Evolutionary conservation across 2,329 filamentous ascomycete genomes (phyloP), one percentile per base, ranked within the genome.

Genomic region (Xylariaceae sp.): DNA sequence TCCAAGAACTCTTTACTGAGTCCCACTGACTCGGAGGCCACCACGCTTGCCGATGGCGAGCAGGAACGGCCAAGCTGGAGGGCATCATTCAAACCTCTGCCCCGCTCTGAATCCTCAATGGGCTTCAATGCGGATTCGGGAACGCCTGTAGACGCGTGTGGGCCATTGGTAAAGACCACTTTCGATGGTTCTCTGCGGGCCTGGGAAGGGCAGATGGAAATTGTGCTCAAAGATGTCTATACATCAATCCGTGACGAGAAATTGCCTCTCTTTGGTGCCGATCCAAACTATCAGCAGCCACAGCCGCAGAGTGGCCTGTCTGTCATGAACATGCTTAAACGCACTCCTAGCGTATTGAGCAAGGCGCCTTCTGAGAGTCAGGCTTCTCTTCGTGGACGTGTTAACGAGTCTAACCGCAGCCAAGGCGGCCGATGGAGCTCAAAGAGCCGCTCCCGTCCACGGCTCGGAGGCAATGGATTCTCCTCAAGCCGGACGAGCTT

Each of bases 401-500:
- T 85, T 10, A 75, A 83, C 21, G 89, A 95, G 62, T 66, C 72
- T 53, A 61, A 72, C 51, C 76, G 81, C 54, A 70, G 72, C 8
- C 75, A 67, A 56, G 83, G 85, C 0, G 86, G 86, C 44, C 81
- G 91, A 47, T 97, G 91, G 89, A 83, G 85, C 37, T 90, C 89
- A 30, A 96, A 96, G 74, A 92, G 89, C 65, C 85, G 93, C 47
- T 96, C 92, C 1, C 81, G 92, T 40, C 88, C 88, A 20, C 83
- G 89, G 23, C 87, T 94, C 58, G 87, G 88, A 33, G 82, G 84
- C 44, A 93, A 88, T 33, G 91, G 89, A 10, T 84, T 96, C 67
- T 92, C 89, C 20, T 97, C 93, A 0, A 97, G 92, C 68, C 85
- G 92, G 44, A 97, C 93, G 8, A 97, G 93, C 72, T 84, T 99